Evolutionary conservation across 192 early-diverging fungal genomes (phyloP).

Genomic region (Coemansia sp.): DNA sequence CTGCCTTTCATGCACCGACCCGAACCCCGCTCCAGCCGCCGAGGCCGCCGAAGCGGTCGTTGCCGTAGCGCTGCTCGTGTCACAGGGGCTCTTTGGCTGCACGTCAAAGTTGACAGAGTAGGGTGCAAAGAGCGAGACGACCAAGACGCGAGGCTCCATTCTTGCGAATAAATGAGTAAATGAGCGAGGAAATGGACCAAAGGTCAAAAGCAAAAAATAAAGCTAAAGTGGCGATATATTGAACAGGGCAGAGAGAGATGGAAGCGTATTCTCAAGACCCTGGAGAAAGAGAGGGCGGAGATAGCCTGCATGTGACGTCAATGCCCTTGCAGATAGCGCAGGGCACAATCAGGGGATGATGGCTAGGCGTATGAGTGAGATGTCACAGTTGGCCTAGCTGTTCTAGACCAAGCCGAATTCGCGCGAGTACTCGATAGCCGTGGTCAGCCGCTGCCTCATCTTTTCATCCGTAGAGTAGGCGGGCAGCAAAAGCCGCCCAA

Average conservation of each 20-base stretch:
- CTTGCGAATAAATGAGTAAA: background rate
- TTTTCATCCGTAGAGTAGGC: conserved; percentile 77
- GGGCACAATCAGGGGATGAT: too few species aligned
- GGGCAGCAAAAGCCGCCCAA: conserved; percentile 85
- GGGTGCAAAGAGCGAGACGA: conserved; percentile 77
- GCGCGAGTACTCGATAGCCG: conserved; percentile 89
- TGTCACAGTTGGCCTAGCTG: too few species aligned
- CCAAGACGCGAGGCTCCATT: conserved; percentile 63
- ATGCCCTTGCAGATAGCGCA: too few species aligned
- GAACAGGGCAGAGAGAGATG: background rate
- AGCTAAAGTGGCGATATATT: background rate
- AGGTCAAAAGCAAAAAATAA: too few species aligned
- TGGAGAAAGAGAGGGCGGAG: too few species aligned
- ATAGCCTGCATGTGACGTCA: too few species aligned
- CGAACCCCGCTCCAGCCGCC: conserved; percentile 1
- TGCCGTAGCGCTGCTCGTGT: background rate
- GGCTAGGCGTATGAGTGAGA: too few species aligned
- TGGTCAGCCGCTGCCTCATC: conserved; percentile 74
- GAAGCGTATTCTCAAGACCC: too few species aligned
- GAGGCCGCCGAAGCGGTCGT: conserved; percentile 14
- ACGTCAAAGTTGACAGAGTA: conserved; percentile 68
- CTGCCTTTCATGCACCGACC: conserved; percentile 23
- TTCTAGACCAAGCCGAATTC: conserved; percentile 90
- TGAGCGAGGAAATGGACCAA: too few species aligned
- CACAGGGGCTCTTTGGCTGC: conserved; percentile 5